Base-by-base conservation (phyloP, 2,329 filamentous ascomycete genomes). In the Fusarium udum region DNA sequence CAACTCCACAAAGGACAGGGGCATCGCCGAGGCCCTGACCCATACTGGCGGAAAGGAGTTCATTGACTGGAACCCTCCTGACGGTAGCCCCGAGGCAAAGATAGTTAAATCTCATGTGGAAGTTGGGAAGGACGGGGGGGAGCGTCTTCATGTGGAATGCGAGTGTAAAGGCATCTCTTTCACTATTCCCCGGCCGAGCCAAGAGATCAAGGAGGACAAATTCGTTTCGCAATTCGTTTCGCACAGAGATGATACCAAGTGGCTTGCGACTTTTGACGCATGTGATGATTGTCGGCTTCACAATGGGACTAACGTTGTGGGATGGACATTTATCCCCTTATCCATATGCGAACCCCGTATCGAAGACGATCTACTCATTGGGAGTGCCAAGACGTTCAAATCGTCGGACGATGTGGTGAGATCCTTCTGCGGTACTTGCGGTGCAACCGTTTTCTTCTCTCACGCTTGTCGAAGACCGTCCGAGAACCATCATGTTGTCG, bases 121-220 rank as follows among this genome's bases (percentile, higher is more conserved):
- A 67, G 60, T 80, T 13, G 83, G 82, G 10, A 56, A 62, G 2
- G 75, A 82, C 14, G 84, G 83, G 15, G 73, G 80, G 46, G 82
- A 85, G 42, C 75, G 81, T 24, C 80, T 88, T 16, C 81, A 82
- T 1, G 85, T 80, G 0, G 69, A 85, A 67, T 87, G 86, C 70
- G 79, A 83, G 62, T 88, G 86, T 64, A 84, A 83, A 45, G 85
- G 86, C 15, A 83, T 87, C 1, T 84, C 82, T 8, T 87, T 87
- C 73, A 83, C 83, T 10, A 78, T 87, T 36, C 73, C 79, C 15
- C 80, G 84, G 7, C 86, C 85, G 3, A 79, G 75, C 7, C 59
- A 79, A 10, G 76, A 77, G 22, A 76, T 80, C 7, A 71, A 79
- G 32, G 68, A 76, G 3, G 77, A 83, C 53, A 74, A 77, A 9